These are phyloP conservation scores for Thermothelomyces thermophilus DNA, from an alignment of 2,329 filamentous ascomycete species.

Conservation along the genomic window DNA sequence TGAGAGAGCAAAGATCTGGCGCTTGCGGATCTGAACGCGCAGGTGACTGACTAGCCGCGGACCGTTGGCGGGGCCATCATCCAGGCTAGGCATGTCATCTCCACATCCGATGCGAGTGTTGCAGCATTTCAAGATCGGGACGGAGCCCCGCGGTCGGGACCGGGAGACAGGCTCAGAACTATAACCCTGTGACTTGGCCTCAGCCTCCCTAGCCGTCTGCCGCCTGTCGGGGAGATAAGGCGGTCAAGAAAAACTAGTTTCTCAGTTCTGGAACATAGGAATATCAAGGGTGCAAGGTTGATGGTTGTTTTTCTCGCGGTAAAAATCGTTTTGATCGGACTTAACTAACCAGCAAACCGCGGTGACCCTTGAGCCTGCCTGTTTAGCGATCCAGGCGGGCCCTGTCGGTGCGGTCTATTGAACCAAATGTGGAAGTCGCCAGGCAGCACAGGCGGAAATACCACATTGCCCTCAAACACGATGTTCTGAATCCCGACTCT, in stretches of 20 bases:
- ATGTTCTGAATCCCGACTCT: background rate
- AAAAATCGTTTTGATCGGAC: background rate
- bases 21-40: too few relatives aligned
- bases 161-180: background rate
- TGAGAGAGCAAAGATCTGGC: background rate
- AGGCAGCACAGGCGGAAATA: slow-evolving; percentile 11
- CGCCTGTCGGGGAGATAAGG: too few relatives aligned
- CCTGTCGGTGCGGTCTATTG: background rate
- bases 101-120: slow-evolving; percentile 3
- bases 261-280: too few relatives aligned
- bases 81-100: slow-evolving; percentile 1
- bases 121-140: slow-evolving; percentile 1
- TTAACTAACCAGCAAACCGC: background rate
- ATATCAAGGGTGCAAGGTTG: too few relatives aligned
- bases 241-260: too few relatives aligned
- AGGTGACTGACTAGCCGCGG: background rate
- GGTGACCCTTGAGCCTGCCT: slow-evolving; percentile 1
- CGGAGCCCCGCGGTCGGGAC: slow-evolving; percentile 9
- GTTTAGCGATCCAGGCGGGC: slow-evolving; percentile 4
- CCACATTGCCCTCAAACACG: background rate
- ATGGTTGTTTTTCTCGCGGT: background rate
- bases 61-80: slow-evolving; percentile 1
- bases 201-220: background rate
- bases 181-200: background rate
- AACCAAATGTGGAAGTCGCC: slow-evolving; percentile 1